Base-by-base conservation (phyloP, 2,329 filamentous ascomycete species). In the Rhexocercosporidium sp. region DNA sequence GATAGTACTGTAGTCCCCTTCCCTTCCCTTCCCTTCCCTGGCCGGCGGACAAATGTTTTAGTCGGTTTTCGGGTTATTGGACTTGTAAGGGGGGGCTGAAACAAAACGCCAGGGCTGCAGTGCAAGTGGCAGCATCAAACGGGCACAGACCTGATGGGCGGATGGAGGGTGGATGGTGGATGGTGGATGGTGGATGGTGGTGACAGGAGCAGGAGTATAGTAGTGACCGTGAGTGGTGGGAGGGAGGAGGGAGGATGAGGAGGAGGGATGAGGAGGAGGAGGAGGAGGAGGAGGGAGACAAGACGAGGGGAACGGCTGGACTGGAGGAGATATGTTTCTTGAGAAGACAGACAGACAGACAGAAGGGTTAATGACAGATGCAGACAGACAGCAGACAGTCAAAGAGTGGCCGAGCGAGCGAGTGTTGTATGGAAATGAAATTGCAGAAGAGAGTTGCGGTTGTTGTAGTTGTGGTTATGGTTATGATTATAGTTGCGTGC, bases 71-170 rank as follows among this genome's bases (percentile, higher is more conserved):
- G n/a, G n/a, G n/a, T n/a, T n/a, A n/a, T n/a, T n/a, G n/a, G n/a
- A n/a, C n/a, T 51, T 59, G 51, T 49, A 64, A 54, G 44, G 29
- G 56, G 64, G 47, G 68, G 73, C 68, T 72, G 73, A 73, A 74
- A 74, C 71, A 39, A 57, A 63, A 61, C 39, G 53, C 49, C 54
- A 34, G 59, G 63, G 65, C 31, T 60, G 62, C 66, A 64, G 65
- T 66, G 56, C n/a, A n/a, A n/a, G n/a, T n/a, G n/a, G n/a, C n/a
- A n/a, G 62, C 64, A 69, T 71, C 65, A 73, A 73, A 71, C 71
- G 20, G 44, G 54, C 29, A 47, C 47, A 66, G 34, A 31, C 29
- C 29, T 31, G 29, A 31, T 9, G 29, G 29, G 29, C 29, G n/a
- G 54, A 59, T 18, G 39, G 54, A 37, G 44, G 31, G n/a, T n/a